Evolutionary conservation across 2,329 filamentous ascomycete genomes (phyloP).

Genomic region (Stenocarpella maydis): DNA sequence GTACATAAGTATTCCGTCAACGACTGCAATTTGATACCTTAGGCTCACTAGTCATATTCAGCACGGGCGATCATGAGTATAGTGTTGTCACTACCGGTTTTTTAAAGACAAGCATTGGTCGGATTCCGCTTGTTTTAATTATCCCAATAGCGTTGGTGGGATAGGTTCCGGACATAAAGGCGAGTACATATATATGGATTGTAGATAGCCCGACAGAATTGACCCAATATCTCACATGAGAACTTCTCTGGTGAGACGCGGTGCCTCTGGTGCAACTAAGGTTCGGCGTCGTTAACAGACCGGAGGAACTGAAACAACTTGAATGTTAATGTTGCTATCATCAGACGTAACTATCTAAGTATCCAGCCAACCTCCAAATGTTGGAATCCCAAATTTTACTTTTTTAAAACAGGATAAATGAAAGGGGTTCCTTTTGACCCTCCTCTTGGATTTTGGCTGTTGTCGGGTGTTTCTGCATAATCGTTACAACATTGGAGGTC

Average conservation of each 20-base stretch:
- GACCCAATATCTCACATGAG: slow-evolving; percentile 7
- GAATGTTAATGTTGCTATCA: background rate
- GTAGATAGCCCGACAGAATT: background rate
- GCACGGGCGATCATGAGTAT: background rate
- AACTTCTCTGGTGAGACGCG: background rate
- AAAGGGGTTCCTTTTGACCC: too few species aligned
- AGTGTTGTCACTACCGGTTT: background rate
- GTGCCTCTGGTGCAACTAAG: background rate
- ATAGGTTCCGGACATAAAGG: background rate
- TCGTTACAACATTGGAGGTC: background rate
- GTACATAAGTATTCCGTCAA: too few species aligned
- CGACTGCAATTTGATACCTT: background rate
- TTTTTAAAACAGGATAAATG: too few species aligned
- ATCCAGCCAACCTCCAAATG: too few species aligned
- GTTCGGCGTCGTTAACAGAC: background rate
- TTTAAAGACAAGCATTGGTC: background rate
- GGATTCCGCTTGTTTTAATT: background rate
- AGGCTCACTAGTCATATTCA: background rate
- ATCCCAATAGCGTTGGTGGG: background rate
- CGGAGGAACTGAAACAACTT: background rate
- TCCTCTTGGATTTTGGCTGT: background rate
- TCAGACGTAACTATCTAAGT: too few species aligned
- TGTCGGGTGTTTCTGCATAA: background rate
- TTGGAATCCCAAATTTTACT: too few species aligned
- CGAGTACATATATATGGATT: background rate